phyloP scores from a whole-genome alignment of 2,329 filamentous ascomycete genomes.

The Penicillium fuscoglaucum region DNA sequence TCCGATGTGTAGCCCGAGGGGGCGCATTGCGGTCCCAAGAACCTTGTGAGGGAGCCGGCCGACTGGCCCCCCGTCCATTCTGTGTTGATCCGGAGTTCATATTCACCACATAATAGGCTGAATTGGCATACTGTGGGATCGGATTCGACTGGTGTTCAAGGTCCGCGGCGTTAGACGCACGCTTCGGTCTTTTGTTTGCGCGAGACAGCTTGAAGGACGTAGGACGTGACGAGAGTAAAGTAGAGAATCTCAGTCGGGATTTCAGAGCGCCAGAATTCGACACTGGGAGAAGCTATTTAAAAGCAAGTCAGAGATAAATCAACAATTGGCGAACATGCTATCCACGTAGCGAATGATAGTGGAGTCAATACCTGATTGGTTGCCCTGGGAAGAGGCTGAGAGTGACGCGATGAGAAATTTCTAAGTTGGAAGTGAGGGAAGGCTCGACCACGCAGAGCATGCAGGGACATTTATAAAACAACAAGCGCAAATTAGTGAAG shows the following conservation, averaged over 20 bases:
- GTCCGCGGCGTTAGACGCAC: constrained; percentile 9
- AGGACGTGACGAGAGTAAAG: not conserved
- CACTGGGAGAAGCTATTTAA: not conserved
- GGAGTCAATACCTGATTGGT: constrained; percentile 6
- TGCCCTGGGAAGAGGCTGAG: not conserved
- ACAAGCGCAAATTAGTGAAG: not conserved
- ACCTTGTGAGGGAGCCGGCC: not conserved
- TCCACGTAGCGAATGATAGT: not conserved
- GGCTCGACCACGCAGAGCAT: not conserved
- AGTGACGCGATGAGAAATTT: not conserved
- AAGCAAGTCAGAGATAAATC: not conserved
- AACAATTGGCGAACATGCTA: not conserved
- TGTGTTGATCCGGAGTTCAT: not conserved
- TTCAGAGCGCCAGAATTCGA: not conserved
- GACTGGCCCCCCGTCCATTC: not conserved
- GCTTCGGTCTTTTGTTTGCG: constrained; percentile 16
- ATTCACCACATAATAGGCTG: constrained; percentile 6
- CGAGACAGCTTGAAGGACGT: constrained; percentile 17
- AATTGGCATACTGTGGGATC: constrained; percentile 3
- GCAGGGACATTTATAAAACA: constrained; percentile 2
- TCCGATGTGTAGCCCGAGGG: not conserved
- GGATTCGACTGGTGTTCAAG: not conserved
- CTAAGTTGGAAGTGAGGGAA: not conserved
- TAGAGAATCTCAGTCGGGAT: not conserved
- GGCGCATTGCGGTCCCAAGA: not conserved